These are phyloP conservation scores for Yarrowia hollandica DNA, from an alignment of 805 yeast genomes.

Conservation along the genomic window DNA sequence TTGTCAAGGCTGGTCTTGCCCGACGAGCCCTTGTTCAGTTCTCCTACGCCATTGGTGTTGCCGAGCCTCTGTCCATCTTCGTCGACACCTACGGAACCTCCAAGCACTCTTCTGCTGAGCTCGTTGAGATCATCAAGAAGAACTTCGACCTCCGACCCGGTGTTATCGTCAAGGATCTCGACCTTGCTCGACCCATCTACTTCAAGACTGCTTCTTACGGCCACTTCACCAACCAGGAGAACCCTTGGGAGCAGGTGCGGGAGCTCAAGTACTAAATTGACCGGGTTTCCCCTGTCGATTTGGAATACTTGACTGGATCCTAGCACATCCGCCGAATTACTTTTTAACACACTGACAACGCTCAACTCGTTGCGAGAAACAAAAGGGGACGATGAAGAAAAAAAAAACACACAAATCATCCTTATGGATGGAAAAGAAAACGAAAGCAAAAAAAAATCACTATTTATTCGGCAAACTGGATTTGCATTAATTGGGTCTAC, in stretches of 20 bases:
- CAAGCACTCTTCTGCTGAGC: slow-evolving; percentile 80
- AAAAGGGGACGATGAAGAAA: slow-evolving; percentile 11
- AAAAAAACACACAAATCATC: not conserved
- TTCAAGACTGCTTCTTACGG: slow-evolving; percentile 99
- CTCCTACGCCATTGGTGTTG: slow-evolving; percentile 99
- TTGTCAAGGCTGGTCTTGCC: slow-evolving; percentile 91
- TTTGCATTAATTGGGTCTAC: slow-evolving; percentile 30
- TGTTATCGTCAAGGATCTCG: slow-evolving; percentile 93
- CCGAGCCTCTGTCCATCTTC: slow-evolving; percentile 96
- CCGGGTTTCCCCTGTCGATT: slow-evolving; percentile 24
- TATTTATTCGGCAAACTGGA: slow-evolving; percentile 30
- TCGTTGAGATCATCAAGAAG: slow-evolving; percentile 85
- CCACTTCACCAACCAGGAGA: slow-evolving; percentile 98
- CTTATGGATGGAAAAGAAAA: not conserved
- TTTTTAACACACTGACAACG: slow-evolving; percentile 30
- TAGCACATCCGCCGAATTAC: slow-evolving; percentile 30
- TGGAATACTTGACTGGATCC: slow-evolving; percentile 27
- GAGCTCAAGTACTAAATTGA: slow-evolving; percentile 43
- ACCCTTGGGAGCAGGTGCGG: slow-evolving; percentile 97
- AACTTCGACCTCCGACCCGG: slow-evolving; percentile 99
- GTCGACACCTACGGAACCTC: slow-evolving; percentile 99
- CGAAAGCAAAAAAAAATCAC: slow-evolving; percentile 3
- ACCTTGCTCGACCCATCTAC: slow-evolving; percentile 98
- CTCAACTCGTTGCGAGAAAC: slow-evolving; percentile 31
- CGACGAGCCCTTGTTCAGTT: slow-evolving; percentile 97